Conservation (phyloP, 2,329 filamentous ascomycete species). For the Talaromyces sp. region DNA sequence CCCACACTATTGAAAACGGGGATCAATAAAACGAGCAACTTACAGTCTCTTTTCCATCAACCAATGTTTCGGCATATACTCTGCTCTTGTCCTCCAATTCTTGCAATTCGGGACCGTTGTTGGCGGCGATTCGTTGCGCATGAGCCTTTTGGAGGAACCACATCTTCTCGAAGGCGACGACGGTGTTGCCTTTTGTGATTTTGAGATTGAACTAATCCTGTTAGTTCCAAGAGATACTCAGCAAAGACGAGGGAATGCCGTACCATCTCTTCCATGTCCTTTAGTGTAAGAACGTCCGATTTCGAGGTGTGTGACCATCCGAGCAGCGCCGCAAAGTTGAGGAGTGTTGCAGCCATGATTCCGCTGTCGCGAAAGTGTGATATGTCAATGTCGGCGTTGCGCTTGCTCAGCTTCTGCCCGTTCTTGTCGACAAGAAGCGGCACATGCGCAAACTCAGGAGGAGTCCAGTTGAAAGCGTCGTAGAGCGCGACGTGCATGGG, state of each 20-base stretch:
- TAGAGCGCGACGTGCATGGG: constrained; percentile 73
- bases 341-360: constrained; percentile 58
- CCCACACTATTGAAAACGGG: constrained; percentile 3
- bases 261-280: constrained; percentile 65
- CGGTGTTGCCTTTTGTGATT: constrained; percentile 86
- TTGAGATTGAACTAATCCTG: constrained; percentile 65
- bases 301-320: constrained; percentile 70
- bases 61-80: constrained; percentile 18
- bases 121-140: constrained; percentile 43
- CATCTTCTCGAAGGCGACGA: constrained; percentile 74
- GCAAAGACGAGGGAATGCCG: constrained; percentile 17
- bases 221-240: constrained; percentile 17
- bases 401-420: constrained; percentile 80
- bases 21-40: background rate
- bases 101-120: constrained; percentile 37
- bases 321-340: constrained; percentile 78
- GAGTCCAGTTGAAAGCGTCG: constrained; percentile 66
- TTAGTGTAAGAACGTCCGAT: constrained; percentile 65
- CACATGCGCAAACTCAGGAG: constrained; percentile 73
- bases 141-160: constrained; percentile 72
- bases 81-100: constrained; percentile 34
- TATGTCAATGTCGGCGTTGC: constrained; percentile 63
- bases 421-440: constrained; percentile 64
- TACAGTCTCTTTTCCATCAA: background rate
- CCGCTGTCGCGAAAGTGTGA: constrained; percentile 51